A percentile compares a stretch with the other conserved stretches of the same genome.
These are phyloP conservation scores for Scheffersomyces titani DNA, from an alignment of 1,139 yeast species.

Conservation along the genomic window DNA sequence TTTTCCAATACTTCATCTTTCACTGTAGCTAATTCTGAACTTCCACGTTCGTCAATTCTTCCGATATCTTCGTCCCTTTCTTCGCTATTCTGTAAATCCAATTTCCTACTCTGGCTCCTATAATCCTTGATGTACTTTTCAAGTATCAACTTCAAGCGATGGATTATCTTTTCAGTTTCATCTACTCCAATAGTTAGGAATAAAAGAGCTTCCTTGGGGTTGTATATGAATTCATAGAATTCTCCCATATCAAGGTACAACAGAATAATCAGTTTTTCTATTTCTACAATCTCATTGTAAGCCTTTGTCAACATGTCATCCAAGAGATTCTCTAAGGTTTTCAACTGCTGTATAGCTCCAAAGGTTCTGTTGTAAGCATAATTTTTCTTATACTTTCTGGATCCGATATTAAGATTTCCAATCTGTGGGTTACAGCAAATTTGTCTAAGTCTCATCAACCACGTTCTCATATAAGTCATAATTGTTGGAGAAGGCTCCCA, in stretches of 20 bases:
- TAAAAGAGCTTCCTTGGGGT: constrained; percentile 51
- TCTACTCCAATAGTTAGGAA: constrained; percentile 42
- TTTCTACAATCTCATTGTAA: constrained; percentile 45
- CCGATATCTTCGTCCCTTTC: constrained; percentile 26
- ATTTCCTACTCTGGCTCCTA: constrained; percentile 8
- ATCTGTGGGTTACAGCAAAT: constrained; percentile 83
- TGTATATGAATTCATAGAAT: constrained; percentile 53
- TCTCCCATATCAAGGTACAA: constrained; percentile 59
- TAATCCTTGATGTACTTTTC: constrained; percentile 15
- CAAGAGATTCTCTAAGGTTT: constrained; percentile 70
- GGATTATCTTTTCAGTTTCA: constrained; percentile 32
- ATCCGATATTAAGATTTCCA: constrained; percentile 40
- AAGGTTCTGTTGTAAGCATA: constrained; percentile 13
- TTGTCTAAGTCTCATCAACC: constrained; percentile 72
- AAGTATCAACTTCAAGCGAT: constrained; percentile 21
- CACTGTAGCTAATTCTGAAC: constrained; percentile 4
- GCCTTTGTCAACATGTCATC: constrained; percentile 61
- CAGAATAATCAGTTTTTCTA: constrained; percentile 51
- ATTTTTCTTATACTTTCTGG: constrained; percentile 28
- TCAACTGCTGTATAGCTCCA: constrained; percentile 35
- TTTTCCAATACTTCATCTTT: constrained; percentile 21
- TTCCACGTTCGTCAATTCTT: constrained; percentile 11
- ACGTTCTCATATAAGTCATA: constrained; percentile 52
- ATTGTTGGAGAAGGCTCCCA: constrained; percentile 52
- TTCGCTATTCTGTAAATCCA: constrained; percentile 1